Conservation (phyloP, 192 early-diverging fungal genomes). For the Podila verticillata region DNA sequence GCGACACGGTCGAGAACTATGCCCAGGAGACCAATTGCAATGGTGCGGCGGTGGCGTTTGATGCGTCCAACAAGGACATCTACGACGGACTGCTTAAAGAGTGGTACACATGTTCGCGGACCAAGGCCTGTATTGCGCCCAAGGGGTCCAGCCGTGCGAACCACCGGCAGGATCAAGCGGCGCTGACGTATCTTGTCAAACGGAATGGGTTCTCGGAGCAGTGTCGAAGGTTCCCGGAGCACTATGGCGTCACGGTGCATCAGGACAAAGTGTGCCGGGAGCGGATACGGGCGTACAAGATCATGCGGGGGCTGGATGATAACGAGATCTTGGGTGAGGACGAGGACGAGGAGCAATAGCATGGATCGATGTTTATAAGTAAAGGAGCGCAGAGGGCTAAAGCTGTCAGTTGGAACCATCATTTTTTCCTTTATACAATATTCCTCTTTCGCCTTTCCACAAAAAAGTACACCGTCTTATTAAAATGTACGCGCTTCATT, state of each 20-base stretch:
- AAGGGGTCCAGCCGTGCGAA: constrained; percentile 57
- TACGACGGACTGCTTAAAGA: constrained; percentile 51
- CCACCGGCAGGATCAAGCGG: constrained; percentile 67
- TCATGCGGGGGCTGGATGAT: constrained; percentile 40
- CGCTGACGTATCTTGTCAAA: constrained; percentile 58
- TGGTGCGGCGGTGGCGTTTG: constrained; percentile 60
- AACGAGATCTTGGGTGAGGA: constrained; percentile 14
- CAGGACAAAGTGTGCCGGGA: constrained; percentile 56
- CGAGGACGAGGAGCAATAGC: constrained; percentile 20
- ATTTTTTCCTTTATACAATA: neutral
- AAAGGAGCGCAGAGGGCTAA: neutral
- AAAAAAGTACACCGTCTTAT: no score
- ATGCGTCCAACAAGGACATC: constrained; percentile 49
- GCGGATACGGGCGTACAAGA: constrained; percentile 48
- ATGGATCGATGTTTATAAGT: no score
- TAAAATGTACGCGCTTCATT: no score
- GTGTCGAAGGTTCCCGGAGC: constrained; percentile 55
- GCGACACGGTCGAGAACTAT: constrained; percentile 45
- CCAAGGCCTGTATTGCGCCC: constrained; percentile 63
- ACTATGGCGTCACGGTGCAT: constrained; percentile 59
- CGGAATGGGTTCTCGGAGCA: constrained; percentile 46
- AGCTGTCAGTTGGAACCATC: neutral
- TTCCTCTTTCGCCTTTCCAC: neutral
- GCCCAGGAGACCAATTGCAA: constrained; percentile 58
- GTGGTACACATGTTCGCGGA: constrained; percentile 57